phyloP scores from a whole-genome alignment of 1,284 basidiomycete genomes.

The Retiboletus flavoniger region DNA sequence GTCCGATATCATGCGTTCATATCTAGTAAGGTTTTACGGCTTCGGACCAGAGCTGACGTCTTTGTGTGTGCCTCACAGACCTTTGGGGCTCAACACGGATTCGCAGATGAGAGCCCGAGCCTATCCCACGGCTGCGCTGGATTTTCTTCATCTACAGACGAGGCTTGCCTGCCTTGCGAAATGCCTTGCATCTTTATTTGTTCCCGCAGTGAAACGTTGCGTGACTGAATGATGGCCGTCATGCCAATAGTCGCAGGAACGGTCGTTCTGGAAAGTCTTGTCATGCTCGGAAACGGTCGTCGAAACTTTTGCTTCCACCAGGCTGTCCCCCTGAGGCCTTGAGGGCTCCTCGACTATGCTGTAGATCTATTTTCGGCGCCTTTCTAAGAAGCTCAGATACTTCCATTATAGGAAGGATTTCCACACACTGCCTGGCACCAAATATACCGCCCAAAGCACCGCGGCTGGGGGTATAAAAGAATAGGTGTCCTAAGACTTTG shows the following conservation, averaged over 20 bases:
- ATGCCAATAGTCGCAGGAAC: not conserved
- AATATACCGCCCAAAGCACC: not conserved
- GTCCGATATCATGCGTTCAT: not conserved
- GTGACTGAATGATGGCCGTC: not conserved
- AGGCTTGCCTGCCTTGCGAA: not conserved
- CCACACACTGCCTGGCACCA: no score
- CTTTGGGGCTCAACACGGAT: not conserved
- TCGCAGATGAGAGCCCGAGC: not conserved
- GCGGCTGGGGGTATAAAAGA: not conserved
- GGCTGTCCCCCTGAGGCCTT: no score
- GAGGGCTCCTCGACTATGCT: not conserved
- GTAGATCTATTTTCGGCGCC: no score
- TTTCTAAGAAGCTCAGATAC: no score
- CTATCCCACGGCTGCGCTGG: not conserved
- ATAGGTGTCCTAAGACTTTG: not conserved
- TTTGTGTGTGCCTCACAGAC: not conserved
- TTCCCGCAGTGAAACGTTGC: not conserved
- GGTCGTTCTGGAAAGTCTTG: not conserved
- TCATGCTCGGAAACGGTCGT: not conserved
- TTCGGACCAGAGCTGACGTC: not conserved
- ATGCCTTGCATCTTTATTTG: no score
- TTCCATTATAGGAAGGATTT: not conserved
- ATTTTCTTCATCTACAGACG: not conserved
- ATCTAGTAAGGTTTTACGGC: not conserved
- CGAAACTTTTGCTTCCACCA: not conserved